A percentile compares a stretch with the other conserved stretches of the same genome.
phyloP scores from a whole-genome alignment of 2,329 filamentous ascomycete genomes.

The Verticillium albo-atrum region DNA sequence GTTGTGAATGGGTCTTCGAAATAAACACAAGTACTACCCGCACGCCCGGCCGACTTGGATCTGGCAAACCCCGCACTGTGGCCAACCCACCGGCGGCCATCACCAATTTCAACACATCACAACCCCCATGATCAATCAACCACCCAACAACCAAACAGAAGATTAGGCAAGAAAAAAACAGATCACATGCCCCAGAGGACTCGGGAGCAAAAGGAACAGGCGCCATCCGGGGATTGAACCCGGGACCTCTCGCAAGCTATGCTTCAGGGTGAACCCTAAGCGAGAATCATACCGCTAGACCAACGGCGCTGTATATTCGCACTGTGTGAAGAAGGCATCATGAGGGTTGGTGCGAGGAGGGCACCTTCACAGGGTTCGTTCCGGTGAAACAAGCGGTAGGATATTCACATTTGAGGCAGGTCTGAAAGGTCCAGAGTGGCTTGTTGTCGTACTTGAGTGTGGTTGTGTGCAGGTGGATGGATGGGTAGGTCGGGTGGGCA shows the following conservation, averaged over 20 bases:
- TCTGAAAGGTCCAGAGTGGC: too few relatives aligned
- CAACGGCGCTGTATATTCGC: constrained; percentile 22
- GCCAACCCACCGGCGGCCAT: not conserved
- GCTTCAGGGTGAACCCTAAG: constrained; percentile 48
- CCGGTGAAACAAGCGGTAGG: too few relatives aligned
- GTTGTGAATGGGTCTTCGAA: too few relatives aligned
- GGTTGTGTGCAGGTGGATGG: not conserved
- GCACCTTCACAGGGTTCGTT: too few relatives aligned
- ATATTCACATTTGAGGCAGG: too few relatives aligned
- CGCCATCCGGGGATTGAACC: constrained; percentile 17
- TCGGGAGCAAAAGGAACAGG: not conserved
- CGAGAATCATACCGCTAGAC: constrained; percentile 70
- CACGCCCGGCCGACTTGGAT: too few relatives aligned
- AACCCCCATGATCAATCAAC: not conserved
- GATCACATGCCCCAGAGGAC: not conserved
- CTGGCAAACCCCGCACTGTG: not conserved
- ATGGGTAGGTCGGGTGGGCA: too few relatives aligned
- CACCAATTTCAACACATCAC: not conserved
- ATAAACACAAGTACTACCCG: too few relatives aligned
- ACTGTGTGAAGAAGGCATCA: not conserved
- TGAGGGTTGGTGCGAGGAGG: not conserved
- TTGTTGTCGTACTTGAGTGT: not conserved
- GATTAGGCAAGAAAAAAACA: not conserved
- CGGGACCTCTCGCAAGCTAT: constrained; percentile 17
- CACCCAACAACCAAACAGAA: too few relatives aligned